Conservation (phyloP, 352 stramenopile genomes). For the Phytopythium vexans region DNA sequence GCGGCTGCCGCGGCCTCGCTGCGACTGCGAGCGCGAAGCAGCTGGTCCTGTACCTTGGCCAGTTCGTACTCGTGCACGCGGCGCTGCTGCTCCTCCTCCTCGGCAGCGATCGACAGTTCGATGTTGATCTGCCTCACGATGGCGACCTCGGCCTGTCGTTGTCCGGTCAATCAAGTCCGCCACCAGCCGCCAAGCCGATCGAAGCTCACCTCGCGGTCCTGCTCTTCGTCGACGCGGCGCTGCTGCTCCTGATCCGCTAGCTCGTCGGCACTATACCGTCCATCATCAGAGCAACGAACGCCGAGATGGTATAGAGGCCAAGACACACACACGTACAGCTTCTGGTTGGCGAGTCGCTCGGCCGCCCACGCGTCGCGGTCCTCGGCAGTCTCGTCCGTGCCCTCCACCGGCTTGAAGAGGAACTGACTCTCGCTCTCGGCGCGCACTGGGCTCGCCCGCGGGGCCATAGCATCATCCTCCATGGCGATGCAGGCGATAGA, state of each 20-base stretch:
- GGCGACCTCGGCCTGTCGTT: conserved; percentile 37
- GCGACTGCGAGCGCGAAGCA: conserved; percentile 47
- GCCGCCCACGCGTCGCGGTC: conserved; percentile 28
- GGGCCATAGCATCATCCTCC: too few species aligned
- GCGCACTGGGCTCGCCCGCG: conserved; percentile 4
- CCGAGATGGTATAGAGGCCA: not conserved
- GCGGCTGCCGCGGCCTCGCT: conserved; percentile 30
- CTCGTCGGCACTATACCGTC: conserved; percentile 29
- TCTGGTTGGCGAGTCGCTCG: conserved; percentile 49
- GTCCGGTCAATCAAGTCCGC: not conserved
- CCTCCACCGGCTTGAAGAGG: conserved; percentile 40
- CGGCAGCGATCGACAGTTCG: conserved; percentile 53
- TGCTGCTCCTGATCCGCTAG: conserved; percentile 56
- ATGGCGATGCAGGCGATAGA: too few species aligned
- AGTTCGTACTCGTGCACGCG: conserved; percentile 65
- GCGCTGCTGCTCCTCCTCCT: conserved; percentile 60
- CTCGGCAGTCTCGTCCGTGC: conserved; percentile 36
- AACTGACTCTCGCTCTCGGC: conserved; percentile 51
- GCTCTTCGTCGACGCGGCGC: conserved; percentile 46
- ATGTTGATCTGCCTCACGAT: conserved; percentile 78
- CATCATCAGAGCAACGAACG: not conserved
- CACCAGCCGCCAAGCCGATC: not conserved
- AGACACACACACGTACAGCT: conserved; percentile 17
- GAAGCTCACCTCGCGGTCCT: conserved; percentile 33
- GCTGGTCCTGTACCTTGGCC: conserved; percentile 55